Evolutionary conservation across 1,284 basidiomycete genomes (phyloP), one percentile per base, ranked within the genome.

Genomic region (Apiotrichum gamsii): DNA sequence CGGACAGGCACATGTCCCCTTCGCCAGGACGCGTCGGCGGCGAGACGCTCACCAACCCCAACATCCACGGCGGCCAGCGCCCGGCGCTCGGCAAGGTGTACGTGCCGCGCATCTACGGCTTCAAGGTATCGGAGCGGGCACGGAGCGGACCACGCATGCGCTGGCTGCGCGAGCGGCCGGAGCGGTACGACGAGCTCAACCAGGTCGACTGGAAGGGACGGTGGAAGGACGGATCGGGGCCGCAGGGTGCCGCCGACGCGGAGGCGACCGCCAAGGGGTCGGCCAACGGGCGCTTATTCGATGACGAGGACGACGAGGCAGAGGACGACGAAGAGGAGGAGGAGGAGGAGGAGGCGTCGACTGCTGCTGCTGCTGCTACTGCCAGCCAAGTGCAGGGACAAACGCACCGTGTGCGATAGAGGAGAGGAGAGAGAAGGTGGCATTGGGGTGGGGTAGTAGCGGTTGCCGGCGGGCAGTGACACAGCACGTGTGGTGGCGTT

Each of bases 61-160:
- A 91, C 58, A 87, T 89, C 2, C 84, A 89, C 14, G 89, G 91
- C 69, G 71, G 71, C 0, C 68, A 71, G 43, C 90, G 88, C 69
- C 80, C 82, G 29, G 85, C 90, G 2, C 79, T 83, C 21, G 86
- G 85, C 32, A 85, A 84, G 64, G 82, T 97, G 9, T 98, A 98
- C 69, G 80, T 83, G 0, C 88, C 94, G 5, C 81, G 87, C 68
- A 96, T 99, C 64, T 98, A 98, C 64, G 95, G 79, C 1, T 81
- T 80, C 69, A 75, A 76, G 46, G 78, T 80, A 0, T 75, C 73
- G 20, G 78, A 80, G 57, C 59, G 75, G 45, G 77, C 78, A 4
- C 87, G 90, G 69, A 87, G 82, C 59, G 95, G 95, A 2, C 94
- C 95, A 13, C 78, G 95, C 51, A 97, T 99, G 94, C 84, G 85